Percentiles rank a stretch among this genome's conserved stretches.
These are phyloP conservation scores for Zasmidium cellare DNA, from an alignment of 2,329 filamentous ascomycete genomes.

Conservation along the genomic window DNA sequence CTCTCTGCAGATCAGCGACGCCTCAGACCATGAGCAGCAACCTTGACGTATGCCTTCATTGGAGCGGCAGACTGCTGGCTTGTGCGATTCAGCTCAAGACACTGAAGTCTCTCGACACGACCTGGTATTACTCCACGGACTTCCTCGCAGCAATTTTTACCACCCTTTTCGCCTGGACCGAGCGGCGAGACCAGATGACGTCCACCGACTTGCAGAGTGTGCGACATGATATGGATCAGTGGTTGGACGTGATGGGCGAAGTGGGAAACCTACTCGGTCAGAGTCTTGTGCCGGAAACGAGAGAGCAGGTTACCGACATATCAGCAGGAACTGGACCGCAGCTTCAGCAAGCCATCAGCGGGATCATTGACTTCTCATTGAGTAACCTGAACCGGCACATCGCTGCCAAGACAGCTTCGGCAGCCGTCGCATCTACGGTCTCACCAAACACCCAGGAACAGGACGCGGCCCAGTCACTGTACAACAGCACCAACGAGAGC, in stretches of 20 bases:
- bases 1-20: slow-evolving; percentile 51
- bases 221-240: slow-evolving; percentile 66
- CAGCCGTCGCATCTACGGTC: slow-evolving; percentile 41
- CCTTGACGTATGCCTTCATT: slow-evolving; percentile 62
- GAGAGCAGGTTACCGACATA: not conserved
- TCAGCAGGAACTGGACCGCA: slow-evolving; percentile 43
- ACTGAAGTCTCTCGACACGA: slow-evolving; percentile 71
- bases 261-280: slow-evolving; percentile 67
- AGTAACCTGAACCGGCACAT: slow-evolving; percentile 48
- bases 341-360: slow-evolving; percentile 50
- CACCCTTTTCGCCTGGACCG: slow-evolving; percentile 67
- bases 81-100: slow-evolving; percentile 60
- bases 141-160: slow-evolving; percentile 74
- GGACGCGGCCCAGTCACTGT: slow-evolving; percentile 10
- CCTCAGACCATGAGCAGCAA: slow-evolving; percentile 61
- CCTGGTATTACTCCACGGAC: slow-evolving; percentile 73
- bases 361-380: slow-evolving; percentile 51
- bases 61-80: slow-evolving; percentile 63
- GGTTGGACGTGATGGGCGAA: slow-evolving; percentile 68
- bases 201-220: slow-evolving; percentile 61
- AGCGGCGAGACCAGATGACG: slow-evolving; percentile 63
- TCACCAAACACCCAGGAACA: slow-evolving; percentile 10
- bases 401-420: slow-evolving; percentile 41
- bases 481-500: slow-evolving; percentile 12
- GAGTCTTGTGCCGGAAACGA: slow-evolving; percentile 28